Percentiles rank a stretch among this genome's conserved stretches.
These are phyloP conservation scores for Priceomyces haplophilus DNA, from an alignment of 805 yeast species.

Conservation along the genomic window DNA sequence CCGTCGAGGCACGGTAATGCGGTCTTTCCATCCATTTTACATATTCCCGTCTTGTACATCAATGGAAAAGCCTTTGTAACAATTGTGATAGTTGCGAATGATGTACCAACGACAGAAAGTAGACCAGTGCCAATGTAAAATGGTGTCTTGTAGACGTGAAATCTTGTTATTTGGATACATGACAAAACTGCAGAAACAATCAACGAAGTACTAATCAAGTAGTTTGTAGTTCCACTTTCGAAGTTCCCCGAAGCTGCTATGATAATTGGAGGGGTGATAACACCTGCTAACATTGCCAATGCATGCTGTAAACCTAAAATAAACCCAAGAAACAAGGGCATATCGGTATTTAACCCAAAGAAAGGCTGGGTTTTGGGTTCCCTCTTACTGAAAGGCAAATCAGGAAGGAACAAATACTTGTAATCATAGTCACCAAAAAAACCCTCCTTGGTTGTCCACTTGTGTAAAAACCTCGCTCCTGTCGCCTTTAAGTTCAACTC, in stretches of 20 bases:
- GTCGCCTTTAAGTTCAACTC: conserved; percentile 11
- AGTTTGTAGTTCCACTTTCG: conserved; percentile 33
- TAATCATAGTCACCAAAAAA: conserved; percentile 87
- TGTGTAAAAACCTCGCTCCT: conserved; percentile 27
- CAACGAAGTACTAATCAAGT: conserved; percentile 37
- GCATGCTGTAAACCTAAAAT: conserved; percentile 85
- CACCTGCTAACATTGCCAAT: conserved; percentile 88
- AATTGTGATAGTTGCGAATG: conserved; percentile 83
- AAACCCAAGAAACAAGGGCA: conserved; percentile 78
- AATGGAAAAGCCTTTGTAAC: conserved; percentile 72
- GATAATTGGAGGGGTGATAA: conserved; percentile 78
- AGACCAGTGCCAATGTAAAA: conserved; percentile 86
- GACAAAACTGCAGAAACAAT: conserved; percentile 56
- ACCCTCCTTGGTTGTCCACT: conserved; percentile 75
- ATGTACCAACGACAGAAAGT: conserved; percentile 86
- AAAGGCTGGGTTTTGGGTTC: conserved; percentile 65
- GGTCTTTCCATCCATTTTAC: conserved; percentile 65
- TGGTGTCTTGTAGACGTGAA: conserved; percentile 69
- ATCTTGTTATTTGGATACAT: conserved; percentile 61
- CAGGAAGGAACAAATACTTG: conserved; percentile 73
- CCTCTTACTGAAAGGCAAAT: conserved; percentile 59
- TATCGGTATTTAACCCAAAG: conserved; percentile 73
- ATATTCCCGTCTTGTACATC: conserved; percentile 57
- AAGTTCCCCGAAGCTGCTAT: conserved; percentile 65
- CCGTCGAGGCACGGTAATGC: conserved; percentile 82